Percentiles rank a stretch among this genome's conserved stretches.
Evolutionary conservation across 2,329 filamentous ascomycete genomes (phyloP).

Genomic region (Scleromitrula shiraiana): DNA sequence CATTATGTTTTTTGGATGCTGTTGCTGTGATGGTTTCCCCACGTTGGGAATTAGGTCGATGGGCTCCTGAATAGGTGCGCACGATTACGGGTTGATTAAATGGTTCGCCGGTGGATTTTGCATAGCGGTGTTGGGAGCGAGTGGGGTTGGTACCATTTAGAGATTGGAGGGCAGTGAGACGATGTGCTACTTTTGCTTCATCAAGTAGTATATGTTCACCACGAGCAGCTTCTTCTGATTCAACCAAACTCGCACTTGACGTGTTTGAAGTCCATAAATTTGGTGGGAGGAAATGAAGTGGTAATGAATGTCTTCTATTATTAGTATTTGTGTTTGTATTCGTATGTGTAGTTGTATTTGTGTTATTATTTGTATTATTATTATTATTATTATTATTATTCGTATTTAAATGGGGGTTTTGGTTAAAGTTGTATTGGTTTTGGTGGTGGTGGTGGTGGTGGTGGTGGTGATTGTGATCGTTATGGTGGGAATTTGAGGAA

Average conservation of each 20-base stretch:
- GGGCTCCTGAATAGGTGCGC: constrained; percentile 50
- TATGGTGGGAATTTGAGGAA: not conserved
- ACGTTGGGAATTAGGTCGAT: constrained; percentile 31
- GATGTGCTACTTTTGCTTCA: constrained; percentile 46
- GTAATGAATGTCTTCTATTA: constrained; percentile 25
- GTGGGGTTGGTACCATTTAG: constrained; percentile 41
- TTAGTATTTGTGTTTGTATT: not conserved
- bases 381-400: not conserved
- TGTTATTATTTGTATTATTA: not conserved
- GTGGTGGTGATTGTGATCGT: not conserved
- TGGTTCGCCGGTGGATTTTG: constrained; percentile 49
- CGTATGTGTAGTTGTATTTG: not conserved
- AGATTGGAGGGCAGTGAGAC: constrained; percentile 52
- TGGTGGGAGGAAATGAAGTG: constrained; percentile 27
- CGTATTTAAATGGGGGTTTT: not conserved
- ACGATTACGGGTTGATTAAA: constrained; percentile 60
- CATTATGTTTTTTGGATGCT: constrained; percentile 25
- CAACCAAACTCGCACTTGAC: constrained; percentile 27
- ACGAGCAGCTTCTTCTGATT: constrained; percentile 28
- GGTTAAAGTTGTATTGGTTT: too few species aligned
- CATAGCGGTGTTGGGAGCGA: constrained; percentile 39
- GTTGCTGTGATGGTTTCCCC: too few species aligned
- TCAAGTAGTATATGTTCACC: constrained; percentile 38
- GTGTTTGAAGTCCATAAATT: constrained; percentile 27
- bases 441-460: not conserved